A percentile compares a stretch with the other conserved stretches of the same genome.
These are phyloP conservation scores for Phalaenopsis aphrodite DNA, from an alignment of 106 monocot genomes.

Conservation along the genomic window DNA sequence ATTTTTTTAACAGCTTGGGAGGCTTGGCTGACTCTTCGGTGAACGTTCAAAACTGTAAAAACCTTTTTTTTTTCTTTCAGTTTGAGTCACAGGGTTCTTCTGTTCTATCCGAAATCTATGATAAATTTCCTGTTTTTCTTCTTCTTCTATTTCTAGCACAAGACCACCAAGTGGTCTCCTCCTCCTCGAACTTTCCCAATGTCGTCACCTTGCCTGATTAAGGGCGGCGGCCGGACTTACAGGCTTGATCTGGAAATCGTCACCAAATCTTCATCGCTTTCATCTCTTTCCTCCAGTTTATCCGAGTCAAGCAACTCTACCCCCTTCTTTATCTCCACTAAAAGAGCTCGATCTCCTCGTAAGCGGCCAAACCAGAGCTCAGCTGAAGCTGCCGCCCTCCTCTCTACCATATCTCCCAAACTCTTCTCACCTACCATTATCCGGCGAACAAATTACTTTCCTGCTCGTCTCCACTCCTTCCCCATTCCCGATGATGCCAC, in stretches of 20 bases:
- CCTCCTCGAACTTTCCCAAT: background rate
- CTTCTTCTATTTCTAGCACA: background rate
- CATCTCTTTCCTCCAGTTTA: constrained; percentile 25
- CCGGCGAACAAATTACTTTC: constrained; percentile 22
- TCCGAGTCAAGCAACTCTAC: constrained; percentile 45
- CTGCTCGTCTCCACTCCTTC: constrained; percentile 39
- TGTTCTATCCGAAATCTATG: background rate
- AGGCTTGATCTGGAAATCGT: constrained; percentile 73
- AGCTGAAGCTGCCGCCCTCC: constrained; percentile 76
- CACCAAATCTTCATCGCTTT: constrained; percentile 28
- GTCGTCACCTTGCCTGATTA: constrained; percentile 13
- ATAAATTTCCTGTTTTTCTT: background rate
- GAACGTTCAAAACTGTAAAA: background rate
- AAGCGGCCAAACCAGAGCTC: constrained; percentile 86
- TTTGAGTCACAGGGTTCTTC: background rate
- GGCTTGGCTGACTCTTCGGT: background rate
- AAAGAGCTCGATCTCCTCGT: constrained; percentile 60
- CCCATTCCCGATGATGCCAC: constrained; percentile 30
- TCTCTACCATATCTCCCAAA: constrained; percentile 67
- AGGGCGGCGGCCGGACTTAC: constrained; percentile 44
- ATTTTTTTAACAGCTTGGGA: background rate
- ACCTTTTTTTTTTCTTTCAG: background rate
- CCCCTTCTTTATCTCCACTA: constrained; percentile 57
- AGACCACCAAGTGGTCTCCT: background rate
- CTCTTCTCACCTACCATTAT: constrained; percentile 54